Evolutionary conservation across 2,329 filamentous ascomycete genomes (phyloP).

Genomic region (Fusarium sp.): DNA sequence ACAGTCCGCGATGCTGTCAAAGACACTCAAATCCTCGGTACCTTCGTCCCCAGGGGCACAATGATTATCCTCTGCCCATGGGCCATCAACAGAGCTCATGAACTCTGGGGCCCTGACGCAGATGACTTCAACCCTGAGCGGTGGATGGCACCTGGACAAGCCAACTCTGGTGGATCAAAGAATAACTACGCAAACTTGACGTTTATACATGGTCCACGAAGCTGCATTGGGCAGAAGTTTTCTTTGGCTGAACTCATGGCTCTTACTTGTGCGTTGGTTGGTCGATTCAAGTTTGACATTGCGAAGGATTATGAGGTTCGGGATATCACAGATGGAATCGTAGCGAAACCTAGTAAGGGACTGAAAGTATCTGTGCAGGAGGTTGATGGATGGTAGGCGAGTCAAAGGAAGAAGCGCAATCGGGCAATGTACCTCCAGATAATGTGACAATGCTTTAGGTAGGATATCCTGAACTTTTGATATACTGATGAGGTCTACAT

Average conservation of each 20-base stretch:
- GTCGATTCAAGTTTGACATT: slow-evolving; percentile 34
- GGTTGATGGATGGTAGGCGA: slow-evolving; percentile 32
- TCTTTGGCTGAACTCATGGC: slow-evolving; percentile 40
- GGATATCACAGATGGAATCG: slow-evolving; percentile 41
- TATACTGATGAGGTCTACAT: too few relatives aligned
- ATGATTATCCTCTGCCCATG: slow-evolving; percentile 51
- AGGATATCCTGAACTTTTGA: too few relatives aligned
- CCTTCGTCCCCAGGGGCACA: slow-evolving; percentile 55
- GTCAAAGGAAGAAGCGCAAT: too few relatives aligned
- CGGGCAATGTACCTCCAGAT: too few relatives aligned
- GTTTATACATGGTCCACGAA: slow-evolving; percentile 73
- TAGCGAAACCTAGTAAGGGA: slow-evolving; percentile 34
- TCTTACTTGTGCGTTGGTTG: slow-evolving; percentile 36
- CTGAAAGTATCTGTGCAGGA: slow-evolving; percentile 15
- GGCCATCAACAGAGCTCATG: slow-evolving; percentile 50
- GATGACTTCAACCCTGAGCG: slow-evolving; percentile 55
- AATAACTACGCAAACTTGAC: slow-evolving; percentile 80
- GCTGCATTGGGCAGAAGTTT: slow-evolving; percentile 49
- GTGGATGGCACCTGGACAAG: slow-evolving; percentile 49
- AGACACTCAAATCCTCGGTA: slow-evolving; percentile 53
- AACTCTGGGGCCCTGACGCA: slow-evolving; percentile 55
- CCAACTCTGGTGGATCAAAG: slow-evolving; percentile 72
- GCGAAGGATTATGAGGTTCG: slow-evolving; percentile 33
- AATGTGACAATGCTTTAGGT: too few relatives aligned
- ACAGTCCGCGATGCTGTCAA: slow-evolving; percentile 50